Base-by-base conservation (phyloP, 805 yeast species). In the Candida succiphila region DNA sequence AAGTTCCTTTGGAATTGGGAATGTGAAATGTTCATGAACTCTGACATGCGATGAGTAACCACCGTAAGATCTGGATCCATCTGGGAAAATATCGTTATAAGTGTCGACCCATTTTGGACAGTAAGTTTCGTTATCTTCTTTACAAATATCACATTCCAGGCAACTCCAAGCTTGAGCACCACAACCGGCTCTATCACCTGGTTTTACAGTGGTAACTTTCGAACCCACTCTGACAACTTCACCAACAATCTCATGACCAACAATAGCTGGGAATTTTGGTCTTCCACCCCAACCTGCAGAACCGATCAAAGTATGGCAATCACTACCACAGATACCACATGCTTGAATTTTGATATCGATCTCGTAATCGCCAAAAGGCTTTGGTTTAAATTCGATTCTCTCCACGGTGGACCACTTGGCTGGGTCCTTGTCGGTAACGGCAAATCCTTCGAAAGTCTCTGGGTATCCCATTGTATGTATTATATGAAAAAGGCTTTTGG, bases 111-210 rank as follows among this genome's bases (percentile, higher is more conserved):
- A 38, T 6, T 55, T 38, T 2, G 59, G 56, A 42, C 69, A 63
- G 40, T 60, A 56, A 23, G 44, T 47, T 36, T 78, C 80, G 49
- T 75, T 67, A 44, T 61, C 65, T 26, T 48, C 40, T 17, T 63
- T 51, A 65, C 88, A 84, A 48, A 74, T 64, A 30, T 62, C 48
- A 59, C 94, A 84, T 12, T 69, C 59, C 35, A 65, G 54, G 61
- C 94, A 83, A 26, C 81, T 60, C 37, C 59, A 61, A 18, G 68
- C 61, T 47, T 72, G 76, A 19, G 92, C 89, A 45, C 94, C 94
- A 32, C 80, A 68, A 34, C 92, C 94, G 17, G 81, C 92, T 42
- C 84, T 65, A 43, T 84, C 78, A 35, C 94, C 94, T 14, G 77
- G 51, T 51, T 65, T 71, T 59, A 58, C 65, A 34, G 40, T 61